A percentile compares a stretch with the other conserved stretches of the same genome.
These are phyloP conservation scores for Vanderwaltozyma tropicalis DNA, from an alignment of 805 yeast species.

Conservation along the genomic window DNA sequence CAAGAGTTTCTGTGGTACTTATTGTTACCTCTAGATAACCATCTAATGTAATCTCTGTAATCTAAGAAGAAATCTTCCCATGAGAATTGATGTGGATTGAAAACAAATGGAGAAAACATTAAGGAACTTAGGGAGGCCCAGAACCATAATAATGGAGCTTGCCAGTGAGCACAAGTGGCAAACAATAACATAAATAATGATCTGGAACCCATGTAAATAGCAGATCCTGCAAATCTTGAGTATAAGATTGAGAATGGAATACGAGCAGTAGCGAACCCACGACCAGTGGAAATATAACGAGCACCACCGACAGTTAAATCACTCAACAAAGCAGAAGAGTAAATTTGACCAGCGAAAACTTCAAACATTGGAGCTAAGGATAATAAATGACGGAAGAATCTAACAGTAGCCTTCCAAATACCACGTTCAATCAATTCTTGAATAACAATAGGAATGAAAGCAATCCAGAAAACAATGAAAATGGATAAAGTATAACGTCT, in stretches of 20 bases:
- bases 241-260: slow-evolving; percentile 65
- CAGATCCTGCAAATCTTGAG: slow-evolving; percentile 70
- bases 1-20: slow-evolving; percentile 84
- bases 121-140: slow-evolving; percentile 88
- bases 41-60: slow-evolving; percentile 84
- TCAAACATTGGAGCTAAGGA: slow-evolving; percentile 75
- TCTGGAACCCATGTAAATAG: slow-evolving; percentile 79
- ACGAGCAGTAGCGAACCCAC: slow-evolving; percentile 79
- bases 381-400: slow-evolving; percentile 57
- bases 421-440: slow-evolving; percentile 81
- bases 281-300: slow-evolving; percentile 74
- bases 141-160: slow-evolving; percentile 90
- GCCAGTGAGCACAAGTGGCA: slow-evolving; percentile 77
- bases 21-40: slow-evolving; percentile 86
- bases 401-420: slow-evolving; percentile 58
- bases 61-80: slow-evolving; percentile 95
- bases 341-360: slow-evolving; percentile 72
- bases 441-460: slow-evolving; percentile 66
- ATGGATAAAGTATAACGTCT: slow-evolving; percentile 73
- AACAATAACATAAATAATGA: slow-evolving; percentile 60
- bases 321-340: slow-evolving; percentile 57
- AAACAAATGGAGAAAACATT: slow-evolving; percentile 84
- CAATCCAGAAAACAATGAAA: slow-evolving; percentile 71
- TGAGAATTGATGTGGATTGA: slow-evolving; percentile 96
- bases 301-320: slow-evolving; percentile 81